phyloP scores from a whole-genome alignment of 2,329 filamentous ascomycete species.

The Parastagonospora nodorum region DNA sequence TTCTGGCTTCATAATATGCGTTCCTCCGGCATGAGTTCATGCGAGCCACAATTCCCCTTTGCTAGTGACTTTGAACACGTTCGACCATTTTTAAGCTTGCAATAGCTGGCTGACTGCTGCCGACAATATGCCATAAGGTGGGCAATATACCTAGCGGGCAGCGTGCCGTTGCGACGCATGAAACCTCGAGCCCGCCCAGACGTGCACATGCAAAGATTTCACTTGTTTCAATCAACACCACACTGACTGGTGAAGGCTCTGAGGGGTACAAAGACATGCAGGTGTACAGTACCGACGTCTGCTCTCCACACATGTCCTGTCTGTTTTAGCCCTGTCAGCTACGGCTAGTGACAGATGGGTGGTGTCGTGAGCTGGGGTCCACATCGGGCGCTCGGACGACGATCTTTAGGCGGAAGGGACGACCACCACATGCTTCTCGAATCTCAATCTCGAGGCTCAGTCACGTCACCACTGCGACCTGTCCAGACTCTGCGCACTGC shows the following conservation, averaged over 20 bases:
- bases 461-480: neutral
- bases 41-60: no score
- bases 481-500: neutral
- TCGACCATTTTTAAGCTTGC: no score
- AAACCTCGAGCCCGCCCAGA: no score
- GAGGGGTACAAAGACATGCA: no score
- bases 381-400: neutral
- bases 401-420: slow-evolving; percentile 1
- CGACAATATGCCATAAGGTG: neutral
- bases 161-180: neutral
- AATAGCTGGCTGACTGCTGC: neutral
- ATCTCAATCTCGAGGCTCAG: neutral
- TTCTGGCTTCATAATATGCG: neutral
- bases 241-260: no score
- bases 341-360: slow-evolving; percentile 1
- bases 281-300: neutral
- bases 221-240: no score
- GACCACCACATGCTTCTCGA: neutral
- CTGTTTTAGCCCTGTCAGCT: neutral
- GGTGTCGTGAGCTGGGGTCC: neutral
- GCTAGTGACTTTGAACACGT: no score
- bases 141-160: neutral
- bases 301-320: neutral
- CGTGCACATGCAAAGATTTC: no score
- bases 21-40: no score